phyloP scores from a whole-genome alignment of 257 asterid genomes.

The Solanum sitiens region DNA sequence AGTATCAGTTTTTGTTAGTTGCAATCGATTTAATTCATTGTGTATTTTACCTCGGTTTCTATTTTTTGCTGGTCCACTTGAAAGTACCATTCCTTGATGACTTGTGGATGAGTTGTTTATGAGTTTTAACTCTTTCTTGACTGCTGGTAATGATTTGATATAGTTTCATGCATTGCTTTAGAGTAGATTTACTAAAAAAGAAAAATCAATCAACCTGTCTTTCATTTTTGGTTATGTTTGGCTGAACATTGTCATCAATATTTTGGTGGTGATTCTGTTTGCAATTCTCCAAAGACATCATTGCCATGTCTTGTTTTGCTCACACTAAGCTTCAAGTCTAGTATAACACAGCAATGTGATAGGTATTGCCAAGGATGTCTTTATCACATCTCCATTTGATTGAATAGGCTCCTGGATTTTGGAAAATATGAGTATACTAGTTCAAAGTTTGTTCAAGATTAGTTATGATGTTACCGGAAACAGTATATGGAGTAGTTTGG shows the following conservation, averaged over 20 bases:
- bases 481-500: neutral
- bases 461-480: neutral
- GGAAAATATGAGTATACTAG: neutral
- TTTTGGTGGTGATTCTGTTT: neutral
- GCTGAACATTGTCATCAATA: neutral
- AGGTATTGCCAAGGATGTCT: neutral
- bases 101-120: neutral
- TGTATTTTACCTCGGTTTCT: neutral
- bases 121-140: neutral
- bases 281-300: neutral
- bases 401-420: neutral
- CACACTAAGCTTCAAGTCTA: neutral
- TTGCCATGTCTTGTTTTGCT: neutral
- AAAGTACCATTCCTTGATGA: neutral
- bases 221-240: neutral
- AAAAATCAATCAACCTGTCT: neutral
- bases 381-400: neutral
- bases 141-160: neutral
- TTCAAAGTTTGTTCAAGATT: neutral
- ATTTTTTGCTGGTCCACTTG: neutral
- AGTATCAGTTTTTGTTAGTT: neutral
- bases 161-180: neutral
- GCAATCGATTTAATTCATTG: neutral
- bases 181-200: neutral
- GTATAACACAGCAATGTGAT: neutral